Evolutionary conservation across 495 filamentous ascomycete species (phyloP).

Genomic region (Xylaria curta): DNA sequence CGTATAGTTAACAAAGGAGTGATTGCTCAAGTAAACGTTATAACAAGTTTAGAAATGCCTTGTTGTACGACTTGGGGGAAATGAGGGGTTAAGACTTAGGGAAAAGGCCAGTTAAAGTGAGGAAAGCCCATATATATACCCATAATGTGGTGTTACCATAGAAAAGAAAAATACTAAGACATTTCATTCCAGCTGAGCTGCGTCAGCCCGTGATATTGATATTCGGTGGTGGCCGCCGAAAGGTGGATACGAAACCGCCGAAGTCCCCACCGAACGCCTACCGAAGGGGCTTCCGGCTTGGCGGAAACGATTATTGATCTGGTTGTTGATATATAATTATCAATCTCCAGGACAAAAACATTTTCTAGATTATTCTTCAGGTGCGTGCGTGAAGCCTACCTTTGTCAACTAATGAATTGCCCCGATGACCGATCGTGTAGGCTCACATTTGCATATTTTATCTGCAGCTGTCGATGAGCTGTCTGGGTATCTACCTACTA

Average conservation of each 20-base stretch:
- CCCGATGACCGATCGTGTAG: neutral
- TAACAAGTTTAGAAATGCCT: neutral
- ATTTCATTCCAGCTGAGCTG: neutral
- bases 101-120: neutral
- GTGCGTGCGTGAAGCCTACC: neutral
- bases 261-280: slow-evolving; percentile 23
- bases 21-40: neutral
- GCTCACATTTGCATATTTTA: neutral
- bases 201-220: neutral
- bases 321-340: neutral
- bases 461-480: neutral
- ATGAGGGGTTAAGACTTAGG: neutral
- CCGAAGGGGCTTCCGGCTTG: slow-evolving; percentile 15
- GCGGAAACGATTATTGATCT: neutral
- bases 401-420: no score
- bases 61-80: neutral
- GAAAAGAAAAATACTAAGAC: neutral
- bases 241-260: slow-evolving; percentile 21
- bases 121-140: neutral
- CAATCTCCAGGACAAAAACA: neutral
- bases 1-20: neutral
- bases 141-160: neutral
- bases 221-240: slow-evolving; percentile 23
- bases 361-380: neutral
- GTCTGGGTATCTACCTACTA: neutral